Evolutionary conservation across 2,329 filamentous ascomycete species (phyloP), one percentile per base, ranked within the genome.

Genomic region (Monosporascus sp.): DNA sequence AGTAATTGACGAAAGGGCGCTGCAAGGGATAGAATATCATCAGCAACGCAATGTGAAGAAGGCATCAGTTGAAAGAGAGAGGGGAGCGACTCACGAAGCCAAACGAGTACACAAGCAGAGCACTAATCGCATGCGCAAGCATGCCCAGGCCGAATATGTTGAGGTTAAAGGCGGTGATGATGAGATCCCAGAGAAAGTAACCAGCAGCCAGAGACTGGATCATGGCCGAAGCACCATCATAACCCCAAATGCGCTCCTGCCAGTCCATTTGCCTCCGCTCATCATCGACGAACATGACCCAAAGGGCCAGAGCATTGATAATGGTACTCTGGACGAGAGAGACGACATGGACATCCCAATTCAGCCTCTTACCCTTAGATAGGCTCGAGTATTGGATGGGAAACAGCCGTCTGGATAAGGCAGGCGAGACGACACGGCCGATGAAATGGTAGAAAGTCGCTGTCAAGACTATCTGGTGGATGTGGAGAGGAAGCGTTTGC

Each of bases 291-390:
- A 75, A 76, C 71, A 91, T 88, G 52, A 89, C 80, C 79, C 84
- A 92, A 17, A 94, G 71, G n/a, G 88, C 87, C 34, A 92, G 72
- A 47, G 61, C 68, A 68, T 86, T 90, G 72, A 95, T 89, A 51
- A 90, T 72, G 34, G 78, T 74, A 67, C 84, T 86, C 77, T 95
- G 90, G 52, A 89, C 76, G 60, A 94, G 80, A n/a, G 88, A 91
- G 34, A 94, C 89, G 51, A 93, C 85, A 67, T 93, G 90, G 24
- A 90, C 86, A 68, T 95, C 84, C 90, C 90, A 94, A 76, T 88
- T 94, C 57, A 90, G 76, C 65, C 79, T 81, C 52, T 86, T 89
- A 51, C 80, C 78, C 25, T 75, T 72, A 48, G 83, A 81, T 60
- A 90, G 78, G 47, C 71, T 70, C 34, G 74, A 68, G 72, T 94